These are phyloP conservation scores for Polyporus arcularius DNA, from an alignment of 768 basidiomycete genomes.

Conservation along the genomic window DNA sequence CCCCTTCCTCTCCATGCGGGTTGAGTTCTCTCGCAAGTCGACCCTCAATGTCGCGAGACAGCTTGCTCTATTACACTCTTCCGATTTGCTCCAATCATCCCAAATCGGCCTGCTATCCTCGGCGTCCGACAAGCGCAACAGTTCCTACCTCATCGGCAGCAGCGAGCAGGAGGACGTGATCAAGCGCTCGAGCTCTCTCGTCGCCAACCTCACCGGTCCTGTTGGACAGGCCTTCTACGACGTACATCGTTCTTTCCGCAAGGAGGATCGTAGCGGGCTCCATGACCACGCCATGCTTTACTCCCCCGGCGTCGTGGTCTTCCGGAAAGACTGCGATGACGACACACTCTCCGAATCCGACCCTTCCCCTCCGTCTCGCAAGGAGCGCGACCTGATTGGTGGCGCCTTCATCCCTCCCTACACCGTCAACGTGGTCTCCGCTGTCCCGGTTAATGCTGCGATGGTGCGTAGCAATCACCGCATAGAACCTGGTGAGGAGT, in stretches of 20 bases:
- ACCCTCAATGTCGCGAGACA: slow-evolving; percentile 36
- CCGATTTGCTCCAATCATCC: slow-evolving; percentile 20
- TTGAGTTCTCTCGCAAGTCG: slow-evolving; percentile 34
- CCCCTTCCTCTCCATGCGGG: slow-evolving; percentile 16
- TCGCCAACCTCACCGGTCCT: slow-evolving; percentile 37
- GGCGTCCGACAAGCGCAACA: slow-evolving; percentile 45
- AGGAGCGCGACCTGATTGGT: slow-evolving; percentile 16
- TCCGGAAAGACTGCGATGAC: slow-evolving; percentile 39
- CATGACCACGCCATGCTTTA: slow-evolving; percentile 52
- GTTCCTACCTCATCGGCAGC: slow-evolving; percentile 46
- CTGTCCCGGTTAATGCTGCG: slow-evolving; percentile 45
- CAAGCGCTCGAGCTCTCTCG: slow-evolving; percentile 42
- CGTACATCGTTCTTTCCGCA: slow-evolving; percentile 37
- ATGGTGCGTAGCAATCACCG: slow-evolving; percentile 40
- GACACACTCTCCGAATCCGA: slow-evolving; percentile 6
- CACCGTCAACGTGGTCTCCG: slow-evolving; percentile 41
- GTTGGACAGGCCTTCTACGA: slow-evolving; percentile 42
- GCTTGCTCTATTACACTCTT: slow-evolving; percentile 24
- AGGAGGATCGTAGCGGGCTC: slow-evolving; percentile 41
- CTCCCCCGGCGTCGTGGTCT: slow-evolving; percentile 43
- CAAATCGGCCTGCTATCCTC: slow-evolving; percentile 43
- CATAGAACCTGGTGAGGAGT: slow-evolving; percentile 34
- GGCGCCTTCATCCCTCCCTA: slow-evolving; percentile 40
- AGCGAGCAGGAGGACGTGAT: slow-evolving; percentile 48
- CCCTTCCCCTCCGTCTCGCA: slow-evolving; percentile 7